Percentiles rank a stretch among this genome's conserved stretches.
Evolutionary conservation across 768 basidiomycete species (phyloP).

Genomic region (Mycena galericulata): DNA sequence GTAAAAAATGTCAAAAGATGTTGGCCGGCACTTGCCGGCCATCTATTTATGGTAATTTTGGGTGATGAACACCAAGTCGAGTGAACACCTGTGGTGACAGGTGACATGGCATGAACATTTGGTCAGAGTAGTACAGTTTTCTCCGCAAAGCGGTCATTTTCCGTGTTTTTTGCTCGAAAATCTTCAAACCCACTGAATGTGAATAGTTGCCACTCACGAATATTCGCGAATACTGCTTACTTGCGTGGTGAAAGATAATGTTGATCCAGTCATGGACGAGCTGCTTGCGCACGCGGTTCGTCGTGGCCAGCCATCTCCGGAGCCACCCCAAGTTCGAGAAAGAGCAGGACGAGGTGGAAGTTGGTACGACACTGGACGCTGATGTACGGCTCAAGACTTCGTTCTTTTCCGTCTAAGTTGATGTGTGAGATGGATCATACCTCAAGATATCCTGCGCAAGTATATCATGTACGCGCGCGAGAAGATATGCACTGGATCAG

Average conservation of each 20-base stretch:
- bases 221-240: not conserved
- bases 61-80: no score
- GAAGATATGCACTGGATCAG: conserved; percentile 93
- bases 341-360: conserved; percentile 91
- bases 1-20: no score
- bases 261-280: conserved; percentile 97
- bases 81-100: no score
- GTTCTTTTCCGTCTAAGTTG: conserved; percentile 1
- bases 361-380: conserved; percentile 89
- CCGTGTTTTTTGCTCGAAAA: no score
- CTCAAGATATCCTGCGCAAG: conserved; percentile 95
- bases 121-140: no score
- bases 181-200: not conserved
- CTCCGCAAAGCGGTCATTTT: no score
- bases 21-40: no score
- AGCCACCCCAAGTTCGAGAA: conserved; percentile 94
- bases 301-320: conserved; percentile 95
- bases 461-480: conserved; percentile 99
- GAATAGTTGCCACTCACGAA: not conserved
- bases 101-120: no score
- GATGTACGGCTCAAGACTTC: conserved; percentile 80
- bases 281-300: conserved; percentile 95
- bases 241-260: conserved; percentile 97
- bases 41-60: no score
- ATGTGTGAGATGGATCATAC: conserved; percentile 79